Evolutionary conservation across 164 flowering plant genomes (phyloP).

Genomic region (Nymphaea colorata): DNA sequence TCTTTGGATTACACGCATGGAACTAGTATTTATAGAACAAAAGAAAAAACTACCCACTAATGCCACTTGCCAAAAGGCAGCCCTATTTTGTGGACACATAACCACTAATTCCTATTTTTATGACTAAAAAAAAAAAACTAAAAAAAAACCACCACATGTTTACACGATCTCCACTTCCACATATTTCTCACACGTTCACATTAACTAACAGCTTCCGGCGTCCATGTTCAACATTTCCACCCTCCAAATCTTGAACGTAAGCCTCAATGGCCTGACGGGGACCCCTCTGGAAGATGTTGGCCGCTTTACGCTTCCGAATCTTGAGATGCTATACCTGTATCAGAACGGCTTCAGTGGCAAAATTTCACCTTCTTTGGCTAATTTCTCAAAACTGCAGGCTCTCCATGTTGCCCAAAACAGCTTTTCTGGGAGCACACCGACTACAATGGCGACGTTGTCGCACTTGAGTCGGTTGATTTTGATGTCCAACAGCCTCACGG

Average conservation of each 20-base stretch:
- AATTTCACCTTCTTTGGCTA: not conserved
- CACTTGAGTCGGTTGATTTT: no score
- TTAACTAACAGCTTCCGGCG: no score
- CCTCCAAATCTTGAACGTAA: not conserved
- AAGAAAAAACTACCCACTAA: no score
- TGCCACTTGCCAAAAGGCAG: no score
- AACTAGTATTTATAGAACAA: no score
- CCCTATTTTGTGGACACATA: no score
- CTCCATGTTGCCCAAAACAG: not conserved
- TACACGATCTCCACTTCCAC: no score
- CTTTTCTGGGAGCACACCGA: not conserved
- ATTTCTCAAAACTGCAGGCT: not conserved
- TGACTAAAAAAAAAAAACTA: no score
- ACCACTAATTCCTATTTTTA: no score
- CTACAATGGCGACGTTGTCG: not conserved
- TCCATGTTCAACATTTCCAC: slow-evolving; percentile 2
- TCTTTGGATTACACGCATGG: no score
- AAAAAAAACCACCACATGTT: no score
- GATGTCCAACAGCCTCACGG: not conserved
- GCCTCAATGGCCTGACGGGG: not conserved
- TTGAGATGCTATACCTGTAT: not conserved
- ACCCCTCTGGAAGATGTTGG: not conserved
- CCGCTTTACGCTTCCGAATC: slow-evolving; percentile 4
- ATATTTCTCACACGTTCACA: no score
- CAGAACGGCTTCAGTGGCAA: not conserved